These are phyloP conservation scores for Paracamarosporium sp. DNA, from an alignment of 2,329 filamentous ascomycete species.

Conservation along the genomic window DNA sequence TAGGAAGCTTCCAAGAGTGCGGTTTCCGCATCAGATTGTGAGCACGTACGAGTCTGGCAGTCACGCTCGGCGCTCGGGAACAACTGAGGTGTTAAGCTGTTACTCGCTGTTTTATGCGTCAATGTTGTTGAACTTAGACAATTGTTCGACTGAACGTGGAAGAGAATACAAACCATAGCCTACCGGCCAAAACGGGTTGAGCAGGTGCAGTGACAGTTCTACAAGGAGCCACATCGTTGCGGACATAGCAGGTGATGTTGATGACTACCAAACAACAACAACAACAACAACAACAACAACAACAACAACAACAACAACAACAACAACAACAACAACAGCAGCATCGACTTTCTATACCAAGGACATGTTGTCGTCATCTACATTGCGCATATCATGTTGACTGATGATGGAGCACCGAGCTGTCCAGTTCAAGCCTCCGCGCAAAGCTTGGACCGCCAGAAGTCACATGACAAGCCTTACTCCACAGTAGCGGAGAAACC, in stretches of 20 bases:
- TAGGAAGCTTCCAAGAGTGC: neutral
- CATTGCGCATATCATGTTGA: neutral
- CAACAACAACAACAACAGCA: too few relatives aligned
- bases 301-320: too few relatives aligned
- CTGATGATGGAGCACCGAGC: neutral
- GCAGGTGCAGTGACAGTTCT: constrained; percentile 6
- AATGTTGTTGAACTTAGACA: neutral
- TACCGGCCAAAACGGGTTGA: constrained; percentile 4
- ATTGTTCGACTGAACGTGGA: neutral
- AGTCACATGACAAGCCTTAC: neutral
- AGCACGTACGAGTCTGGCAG: constrained; percentile 28
- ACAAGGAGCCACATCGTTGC: constrained; percentile 13
- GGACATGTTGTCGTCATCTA: neutral
- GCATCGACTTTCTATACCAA: neutral
- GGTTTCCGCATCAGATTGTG: neutral
- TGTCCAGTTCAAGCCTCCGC: neutral
- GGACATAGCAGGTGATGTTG: too few relatives aligned
- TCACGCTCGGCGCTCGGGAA: constrained; percentile 22
- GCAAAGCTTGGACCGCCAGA: neutral
- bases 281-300: too few relatives aligned
- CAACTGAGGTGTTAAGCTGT: constrained; percentile 14
- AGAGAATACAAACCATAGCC: constrained; percentile 8
- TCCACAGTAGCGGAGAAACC: neutral
- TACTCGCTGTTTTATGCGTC: neutral
- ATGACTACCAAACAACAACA: too few relatives aligned